Evolutionary conservation across 202 grass and related monocot genomes (phyloP).

Genomic region (Schoenoplectus tabernaemontani): DNA sequence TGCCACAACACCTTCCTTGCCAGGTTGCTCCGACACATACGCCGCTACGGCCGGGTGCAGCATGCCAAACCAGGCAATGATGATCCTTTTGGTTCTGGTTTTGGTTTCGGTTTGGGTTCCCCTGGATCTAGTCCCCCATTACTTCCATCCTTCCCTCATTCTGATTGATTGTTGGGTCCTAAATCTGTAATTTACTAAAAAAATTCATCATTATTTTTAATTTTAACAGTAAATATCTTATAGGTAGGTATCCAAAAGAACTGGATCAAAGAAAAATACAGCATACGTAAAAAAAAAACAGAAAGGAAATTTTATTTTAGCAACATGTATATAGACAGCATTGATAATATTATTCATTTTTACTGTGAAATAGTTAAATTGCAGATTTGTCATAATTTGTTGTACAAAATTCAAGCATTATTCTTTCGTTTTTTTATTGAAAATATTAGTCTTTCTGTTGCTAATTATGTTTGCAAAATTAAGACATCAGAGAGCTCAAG

Average conservation of each 20-base stretch:
- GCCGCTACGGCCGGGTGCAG: constrained; percentile 61
- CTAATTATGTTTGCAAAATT: too few relatives aligned
- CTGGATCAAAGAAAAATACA: neutral
- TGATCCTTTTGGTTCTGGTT: constrained; percentile 36
- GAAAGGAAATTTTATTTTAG: neutral
- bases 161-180: constrained; percentile 6
- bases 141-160: constrained; percentile 8
- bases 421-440: neutral
- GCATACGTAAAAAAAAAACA: neutral
- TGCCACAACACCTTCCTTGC: constrained; percentile 87
- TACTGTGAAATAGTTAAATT: neutral
- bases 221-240: neutral
- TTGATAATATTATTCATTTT: constrained; percentile 7
- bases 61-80: constrained; percentile 40
- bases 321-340: constrained; percentile 12
- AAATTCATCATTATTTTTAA: neutral
- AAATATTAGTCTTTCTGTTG: neutral
- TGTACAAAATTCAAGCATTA: neutral
- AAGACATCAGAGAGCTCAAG: too few relatives aligned
- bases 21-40: constrained; percentile 66
- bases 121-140: constrained; percentile 13
- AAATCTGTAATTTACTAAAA: neutral
- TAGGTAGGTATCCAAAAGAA: neutral
- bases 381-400: neutral
- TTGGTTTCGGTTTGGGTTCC: constrained; percentile 47